Evolutionary conservation across 2,329 filamentous ascomycete genomes (phyloP).

Genomic region (Ophiostoma tasmaniense): DNA sequence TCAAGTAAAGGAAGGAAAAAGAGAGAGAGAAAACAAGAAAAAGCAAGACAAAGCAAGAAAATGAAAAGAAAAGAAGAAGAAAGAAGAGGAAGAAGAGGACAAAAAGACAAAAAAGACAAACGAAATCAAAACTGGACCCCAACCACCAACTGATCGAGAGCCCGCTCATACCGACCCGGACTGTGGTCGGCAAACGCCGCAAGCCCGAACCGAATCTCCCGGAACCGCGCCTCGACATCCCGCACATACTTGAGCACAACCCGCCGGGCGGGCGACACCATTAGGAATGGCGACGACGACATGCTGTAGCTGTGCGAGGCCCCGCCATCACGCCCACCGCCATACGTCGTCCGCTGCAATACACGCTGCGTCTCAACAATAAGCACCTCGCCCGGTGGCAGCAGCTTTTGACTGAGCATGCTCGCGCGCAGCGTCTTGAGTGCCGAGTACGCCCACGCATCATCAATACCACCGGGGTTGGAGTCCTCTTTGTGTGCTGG

Average conservation of each 20-base stretch:
- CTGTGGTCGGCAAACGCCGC: constrained; percentile 71
- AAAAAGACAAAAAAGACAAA: neutral
- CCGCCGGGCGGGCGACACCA: constrained; percentile 50
- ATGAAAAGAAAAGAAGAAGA: neutral
- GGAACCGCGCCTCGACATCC: constrained; percentile 62
- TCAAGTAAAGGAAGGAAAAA: neutral
- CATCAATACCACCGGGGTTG: neutral
- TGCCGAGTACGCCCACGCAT: constrained; percentile 60
- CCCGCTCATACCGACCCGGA: constrained; percentile 64
- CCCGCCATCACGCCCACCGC: constrained; percentile 25
- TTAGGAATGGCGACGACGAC: constrained; percentile 13
- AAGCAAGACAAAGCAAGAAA: neutral
- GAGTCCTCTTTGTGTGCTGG: neutral
- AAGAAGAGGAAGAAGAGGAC: neutral
- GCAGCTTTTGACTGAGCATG: constrained; percentile 61
- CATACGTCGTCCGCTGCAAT: constrained; percentile 57
- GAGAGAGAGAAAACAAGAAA: neutral
- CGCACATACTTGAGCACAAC: constrained; percentile 62
- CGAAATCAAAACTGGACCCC: constrained; percentile 11
- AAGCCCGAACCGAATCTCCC: constrained; percentile 61
- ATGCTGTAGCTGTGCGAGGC: neutral
- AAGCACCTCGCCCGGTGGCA: constrained; percentile 71
- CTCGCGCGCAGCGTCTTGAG: constrained; percentile 57
- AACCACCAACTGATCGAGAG: constrained; percentile 47
- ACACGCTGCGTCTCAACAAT: constrained; percentile 60